Base-by-base conservation (phyloP, 2,329 filamentous ascomycete genomes). In the Fusarium devonianum region DNA sequence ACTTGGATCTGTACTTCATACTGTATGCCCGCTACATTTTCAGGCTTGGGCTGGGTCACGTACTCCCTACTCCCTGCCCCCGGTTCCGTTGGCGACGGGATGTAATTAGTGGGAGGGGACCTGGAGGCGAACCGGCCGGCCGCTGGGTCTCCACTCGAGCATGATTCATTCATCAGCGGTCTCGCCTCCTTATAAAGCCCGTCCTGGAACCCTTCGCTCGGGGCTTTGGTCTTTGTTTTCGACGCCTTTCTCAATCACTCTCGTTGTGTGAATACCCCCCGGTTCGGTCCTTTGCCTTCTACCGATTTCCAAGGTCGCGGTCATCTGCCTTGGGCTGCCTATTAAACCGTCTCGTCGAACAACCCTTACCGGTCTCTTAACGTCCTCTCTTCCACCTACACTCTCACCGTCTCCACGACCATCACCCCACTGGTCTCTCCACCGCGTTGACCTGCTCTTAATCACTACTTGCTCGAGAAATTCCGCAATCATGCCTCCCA, bases 401-500 rank as follows among this genome's bases (percentile, higher is more conserved):
- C 25, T 49, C 56, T 52, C 50, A 52, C 50, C 56, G 49, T 55
- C 49, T 49, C 32, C 35, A 45, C 45, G 49, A 56, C 37, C 18
- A 49, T 48, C 47, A 49, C 46, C 17, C 22, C 37, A 28, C 47
- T 32, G 25, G 17, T 28, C 19, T 49, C 33, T 23, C 35, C 29
- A 38, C 50, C 23, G 28, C 47, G 30, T n/a, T 33, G 13, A 30
- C 26, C 9, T 48, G 29, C 23, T 19, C 44, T 26, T 17, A 7
- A 28, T 7, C 16, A 43, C 35, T 26, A 33, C 25, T 18, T 18
- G 9, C 17, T 10, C 35, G 4, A 12, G 14, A 36, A 47, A 40
- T 14, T 47, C 51, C 46, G 34, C 58, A 69, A 74, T 43, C 61
- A 87, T 86, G 83, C 83, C 87, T 58, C 81, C 86, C 56, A 90